phyloP scores from a whole-genome alignment of 768 basidiomycete species.

The Rhizopogon rudus region DNA sequence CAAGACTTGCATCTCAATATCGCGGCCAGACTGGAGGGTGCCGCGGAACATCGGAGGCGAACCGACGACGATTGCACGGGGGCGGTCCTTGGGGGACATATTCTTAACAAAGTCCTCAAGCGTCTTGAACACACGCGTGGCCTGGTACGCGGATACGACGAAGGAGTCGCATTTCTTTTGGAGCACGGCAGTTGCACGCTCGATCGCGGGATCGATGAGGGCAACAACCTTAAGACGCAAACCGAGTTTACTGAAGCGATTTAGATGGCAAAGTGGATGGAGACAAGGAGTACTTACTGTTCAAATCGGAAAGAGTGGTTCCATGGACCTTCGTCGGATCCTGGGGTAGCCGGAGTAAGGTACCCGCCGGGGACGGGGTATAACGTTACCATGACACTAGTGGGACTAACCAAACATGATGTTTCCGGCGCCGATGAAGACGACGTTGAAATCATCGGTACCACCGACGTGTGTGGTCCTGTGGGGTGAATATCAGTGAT shows the following conservation, averaged over 20 bases:
- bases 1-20: slow-evolving; percentile 85
- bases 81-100: slow-evolving; percentile 58
- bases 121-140: slow-evolving; percentile 80
- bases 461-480: slow-evolving; percentile 51
- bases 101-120: slow-evolving; percentile 81
- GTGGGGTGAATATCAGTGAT: slow-evolving; percentile 8
- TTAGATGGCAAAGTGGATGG: slow-evolving; percentile 2
- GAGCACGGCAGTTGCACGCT: slow-evolving; percentile 76
- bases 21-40: slow-evolving; percentile 64
- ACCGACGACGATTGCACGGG: slow-evolving; percentile 83
- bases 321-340: slow-evolving; percentile 87
- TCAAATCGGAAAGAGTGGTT: slow-evolving; percentile 90
- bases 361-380: not conserved
- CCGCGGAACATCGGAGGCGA: slow-evolving; percentile 95
- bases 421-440: slow-evolving; percentile 94
- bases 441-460: slow-evolving; percentile 82
- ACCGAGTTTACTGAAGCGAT: slow-evolving; percentile 73
- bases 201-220: slow-evolving; percentile 84
- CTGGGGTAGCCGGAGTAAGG: slow-evolving; percentile 30
- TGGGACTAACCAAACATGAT: slow-evolving; percentile 87
- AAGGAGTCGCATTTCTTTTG: slow-evolving; percentile 90
- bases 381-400: not conserved
- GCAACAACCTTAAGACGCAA: slow-evolving; percentile 94
- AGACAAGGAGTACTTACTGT: slow-evolving; percentile 47
- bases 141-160: slow-evolving; percentile 89